Evolutionary conservation across 768 basidiomycete genomes (phyloP), one percentile per base, ranked within the genome.

Genomic region (Porpolomopsis calyptriformis): DNA sequence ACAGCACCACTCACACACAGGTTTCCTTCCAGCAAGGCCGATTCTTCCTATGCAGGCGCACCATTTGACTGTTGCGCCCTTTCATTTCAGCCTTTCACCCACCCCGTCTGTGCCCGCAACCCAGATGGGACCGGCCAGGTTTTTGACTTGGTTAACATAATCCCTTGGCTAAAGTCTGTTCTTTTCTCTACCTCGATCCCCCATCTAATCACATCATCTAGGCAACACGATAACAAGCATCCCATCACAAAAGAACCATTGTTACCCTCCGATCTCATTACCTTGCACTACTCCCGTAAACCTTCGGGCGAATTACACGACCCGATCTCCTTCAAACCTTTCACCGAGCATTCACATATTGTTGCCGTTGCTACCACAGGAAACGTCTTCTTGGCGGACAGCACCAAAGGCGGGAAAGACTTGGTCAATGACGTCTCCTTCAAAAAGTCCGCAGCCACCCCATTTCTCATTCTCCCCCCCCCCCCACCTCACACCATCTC

Each of bases 271-370:
- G 82, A 86, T 49, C 74, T 91, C 45, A 83, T 90, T 38, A 74
- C 76, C n/a, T 72, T 90, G 24, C 73, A 86, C 57, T 91, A 90
- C 57, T 78, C 82, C 1, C 74, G 89, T 50, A 93, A 93, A 61
- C 69, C 85, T 2, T 79, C 89, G 20, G 85, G 85, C 31, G 85
- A 91, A 62, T 77, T 88, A 10, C 84, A 96, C 60, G 96, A 99
- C 61, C 96, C 96, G 0, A 91, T 99, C 36, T 90, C 91, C 2
- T 99, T 94, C 77, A 98, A 97, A 61, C 85, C 88, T 2, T 96
- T 99, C 73, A 92, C 76, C 58, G 85, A 94, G 51, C 94, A 98
- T 60, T 93, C 94, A 1, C 87, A 97, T 58, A 87, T 99, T 46
- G 87, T 91, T 29, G 86, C 88, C 34, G 80, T 96, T 53, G 81